Evolutionary conservation across 805 yeast genomes (phyloP).

Genomic region (Metschnikowia kofuensis): DNA sequence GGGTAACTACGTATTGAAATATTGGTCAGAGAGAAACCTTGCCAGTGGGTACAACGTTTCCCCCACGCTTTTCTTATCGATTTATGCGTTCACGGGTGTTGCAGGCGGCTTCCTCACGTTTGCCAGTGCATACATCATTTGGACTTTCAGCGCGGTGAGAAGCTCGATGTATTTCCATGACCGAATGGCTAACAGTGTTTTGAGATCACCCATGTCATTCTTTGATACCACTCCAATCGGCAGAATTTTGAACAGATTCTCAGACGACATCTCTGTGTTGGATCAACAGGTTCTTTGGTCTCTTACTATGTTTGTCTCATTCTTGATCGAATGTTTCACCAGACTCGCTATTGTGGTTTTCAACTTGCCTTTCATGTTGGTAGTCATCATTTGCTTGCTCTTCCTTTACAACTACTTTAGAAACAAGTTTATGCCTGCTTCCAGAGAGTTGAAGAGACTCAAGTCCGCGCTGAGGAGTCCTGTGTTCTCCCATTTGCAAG

Average conservation of each 20-base stretch:
- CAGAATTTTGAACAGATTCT: conserved; percentile 83
- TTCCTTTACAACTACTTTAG: conserved; percentile 75
- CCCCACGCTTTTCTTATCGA: conserved; percentile 65
- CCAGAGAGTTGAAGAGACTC: conserved; percentile 78
- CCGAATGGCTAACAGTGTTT: conserved; percentile 64
- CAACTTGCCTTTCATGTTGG: conserved; percentile 83
- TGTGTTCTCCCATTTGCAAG: conserved; percentile 81
- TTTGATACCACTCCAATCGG: conserved; percentile 97
- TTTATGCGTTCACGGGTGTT: conserved; percentile 75
- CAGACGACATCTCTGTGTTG: conserved; percentile 84
- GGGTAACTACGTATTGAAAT: conserved; percentile 55
- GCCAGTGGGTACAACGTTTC: conserved; percentile 66
- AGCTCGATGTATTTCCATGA: conserved; percentile 78
- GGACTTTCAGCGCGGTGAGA: conserved; percentile 78
- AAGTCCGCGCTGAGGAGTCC: conserved; percentile 81
- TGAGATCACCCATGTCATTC: conserved; percentile 92
- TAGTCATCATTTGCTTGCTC: conserved; percentile 62
- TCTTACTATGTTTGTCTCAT: conserved; percentile 64
- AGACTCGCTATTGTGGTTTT: conserved; percentile 30
- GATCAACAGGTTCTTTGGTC: conserved; percentile 68
- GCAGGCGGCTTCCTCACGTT: conserved; percentile 58
- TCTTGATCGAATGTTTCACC: conserved; percentile 48
- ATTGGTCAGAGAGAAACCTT: conserved; percentile 93
- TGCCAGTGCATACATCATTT: conserved; percentile 63
- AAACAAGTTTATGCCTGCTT: conserved; percentile 45